Evolutionary conservation across 176 grass and related monocot species (phyloP), one percentile per base, ranked within the genome.

Genomic region (Panicum miliaceum): DNA sequence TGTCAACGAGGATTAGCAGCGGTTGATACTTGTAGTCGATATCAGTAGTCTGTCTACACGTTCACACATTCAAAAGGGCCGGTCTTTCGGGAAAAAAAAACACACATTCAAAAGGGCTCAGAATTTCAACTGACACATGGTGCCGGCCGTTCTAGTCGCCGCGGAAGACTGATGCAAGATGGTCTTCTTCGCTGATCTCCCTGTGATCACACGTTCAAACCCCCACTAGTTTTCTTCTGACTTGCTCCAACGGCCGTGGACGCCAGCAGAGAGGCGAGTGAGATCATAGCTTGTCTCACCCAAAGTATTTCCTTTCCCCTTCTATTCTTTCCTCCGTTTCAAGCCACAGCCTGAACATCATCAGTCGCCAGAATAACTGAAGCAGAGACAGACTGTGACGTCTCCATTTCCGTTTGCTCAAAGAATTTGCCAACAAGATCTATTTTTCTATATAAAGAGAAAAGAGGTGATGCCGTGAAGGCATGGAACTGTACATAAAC

Each of bases 201-300:
- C 64, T 19, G 22, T 4, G 75, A 79, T 56, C 75, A 65, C 81
- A 38, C 29, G 46, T 65, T 80, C 77, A 79, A 48, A 35, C 8
- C 41, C 43, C 56, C 18, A 18, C 62, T 42, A 37, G 45, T 12
- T 13, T 47, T 73, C 34, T 29, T 34, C 42, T 48, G 69, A 20
- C 76, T 42, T 32, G 25, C 51, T 79, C 66, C 54, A 52, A 54
- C 65, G 54, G 56, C 73, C 43, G 5, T 23, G 27, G 19, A 38
- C 12, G 26, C 20, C 43, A 8, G 29, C 27, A n/a, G 3, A 42
- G 11, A 19, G 34, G n/a, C 41, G 76, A 80, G 48, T 66, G 58
- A 73, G 38, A 84, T 80, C 75, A 59, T 79, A 89, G 40, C 76
- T 69, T 81, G 32, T 61, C 76, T 89, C 82, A 75, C 26, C 71